Percentiles rank a stretch among this genome's conserved stretches.
Conservation (phyloP, 1,284 basidiomycete genomes). For the Puccinia horiana region DNA sequence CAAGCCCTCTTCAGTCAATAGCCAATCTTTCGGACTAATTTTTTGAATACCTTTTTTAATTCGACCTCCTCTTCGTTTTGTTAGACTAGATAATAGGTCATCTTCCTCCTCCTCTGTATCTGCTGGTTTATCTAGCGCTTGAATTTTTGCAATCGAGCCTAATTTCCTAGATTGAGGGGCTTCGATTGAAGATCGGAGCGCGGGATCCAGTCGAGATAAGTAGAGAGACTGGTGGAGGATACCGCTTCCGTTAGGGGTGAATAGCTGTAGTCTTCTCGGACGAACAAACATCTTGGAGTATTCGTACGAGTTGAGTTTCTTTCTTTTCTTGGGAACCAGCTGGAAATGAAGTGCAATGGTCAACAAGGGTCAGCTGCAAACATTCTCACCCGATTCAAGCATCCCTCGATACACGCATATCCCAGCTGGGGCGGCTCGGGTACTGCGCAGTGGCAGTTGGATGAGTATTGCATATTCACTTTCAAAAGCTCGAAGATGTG, state of each 20-base stretch:
- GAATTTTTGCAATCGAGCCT: constrained; percentile 28
- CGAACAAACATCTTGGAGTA: not conserved
- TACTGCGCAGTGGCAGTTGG: no score
- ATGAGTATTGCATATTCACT: no score
- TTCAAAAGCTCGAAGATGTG: no score
- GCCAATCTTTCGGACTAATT: constrained; percentile 33
- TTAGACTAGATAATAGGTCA: constrained; percentile 39
- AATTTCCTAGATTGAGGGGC: not conserved
- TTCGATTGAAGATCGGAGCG: not conserved
- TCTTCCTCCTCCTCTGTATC: constrained; percentile 31
- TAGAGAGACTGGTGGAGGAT: not conserved
- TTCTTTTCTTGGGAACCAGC: no score
- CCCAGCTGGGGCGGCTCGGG: no score
- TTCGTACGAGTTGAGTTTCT: no score
- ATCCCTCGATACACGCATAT: no score
- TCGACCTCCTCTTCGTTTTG: constrained; percentile 45
- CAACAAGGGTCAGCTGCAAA: no score
- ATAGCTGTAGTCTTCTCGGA: not conserved
- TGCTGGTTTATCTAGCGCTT: constrained; percentile 26
- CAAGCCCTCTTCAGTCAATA: constrained; percentile 50
- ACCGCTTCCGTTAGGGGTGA: not conserved
- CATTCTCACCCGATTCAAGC: no score
- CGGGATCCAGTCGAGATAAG: not conserved
- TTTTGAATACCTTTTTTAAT: constrained; percentile 39
- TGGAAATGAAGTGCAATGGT: no score